Evolutionary conservation across 345 rosid genomes (phyloP), one percentile per base, ranked within the genome.

Genomic region (Litchi chinensis): DNA sequence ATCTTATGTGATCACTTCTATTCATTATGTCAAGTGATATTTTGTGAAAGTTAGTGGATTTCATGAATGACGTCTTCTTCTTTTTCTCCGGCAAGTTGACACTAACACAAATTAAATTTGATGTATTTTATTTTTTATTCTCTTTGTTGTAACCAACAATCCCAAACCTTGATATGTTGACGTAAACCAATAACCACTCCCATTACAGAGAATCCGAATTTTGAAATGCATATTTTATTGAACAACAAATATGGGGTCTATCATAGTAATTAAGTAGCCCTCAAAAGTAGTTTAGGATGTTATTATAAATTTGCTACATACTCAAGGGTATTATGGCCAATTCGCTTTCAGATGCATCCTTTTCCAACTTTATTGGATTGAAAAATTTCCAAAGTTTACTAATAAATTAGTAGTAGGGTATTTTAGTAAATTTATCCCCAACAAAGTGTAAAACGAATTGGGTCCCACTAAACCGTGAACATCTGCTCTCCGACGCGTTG

Each of bases 351-450:
- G 28, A 8, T 62, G 22, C 44, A 26, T 37, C 10, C 67, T 40
- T 16, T 44, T 74, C 77, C 77, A 24, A 48, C n/a, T 26, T 26
- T 48, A 8, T 65, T 6, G 78, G 78, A 65, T 43, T 46, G 60
- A 28, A 63, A 64, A 24, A 19, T 46, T 32, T 6, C 1, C 3
- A 2, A 32, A 56, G 12, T 74, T 37, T 8, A 39, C 19, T 9
- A 68, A 59, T 18, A 32, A n/a, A 43, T 10, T 28, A 21, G 0
- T 13, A 6, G 1, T 13, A 19, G 64, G 74, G 39, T 43, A 12
- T 11, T 77, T 57, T 24, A 19, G 68, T 74, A 74, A 74, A 74
- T 74, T n/a, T 9, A 4, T 5, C 4, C 39, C 24, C 11, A 21
- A 60, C 10, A 21, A 18, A 18, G 10, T 0, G 24, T n/a, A 57